Evolutionary conservation across 805 yeast species (phyloP).

Genomic region (Candida nitratophila): DNA sequence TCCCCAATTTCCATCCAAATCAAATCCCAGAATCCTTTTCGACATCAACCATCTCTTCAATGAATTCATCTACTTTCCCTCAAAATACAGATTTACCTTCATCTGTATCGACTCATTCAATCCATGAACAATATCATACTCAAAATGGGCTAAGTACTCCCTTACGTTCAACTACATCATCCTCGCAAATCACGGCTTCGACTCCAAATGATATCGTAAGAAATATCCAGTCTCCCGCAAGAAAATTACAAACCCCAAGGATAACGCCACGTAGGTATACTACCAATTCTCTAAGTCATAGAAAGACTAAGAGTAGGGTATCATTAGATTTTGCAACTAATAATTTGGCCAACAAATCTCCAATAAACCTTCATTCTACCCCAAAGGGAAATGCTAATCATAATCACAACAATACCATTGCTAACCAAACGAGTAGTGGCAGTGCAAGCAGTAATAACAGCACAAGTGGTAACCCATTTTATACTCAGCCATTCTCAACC

Average conservation of each 20-base stretch:
- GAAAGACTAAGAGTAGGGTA: constrained; percentile 15
- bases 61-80: constrained; percentile 14
- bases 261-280: constrained; percentile 16
- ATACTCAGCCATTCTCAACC: constrained; percentile 35
- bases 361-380: constrained; percentile 1
- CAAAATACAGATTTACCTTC: constrained; percentile 5
- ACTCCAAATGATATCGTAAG: constrained; percentile 14
- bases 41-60: constrained; percentile 26
- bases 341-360: background rate
- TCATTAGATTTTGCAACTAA: constrained; percentile 2
- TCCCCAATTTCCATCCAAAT: background rate
- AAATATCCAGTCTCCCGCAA: background rate
- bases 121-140: background rate
- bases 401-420: too few species aligned
- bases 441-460: constrained; percentile 11
- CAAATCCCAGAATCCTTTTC: constrained; percentile 22
- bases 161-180: background rate
- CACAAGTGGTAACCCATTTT: constrained; percentile 38
- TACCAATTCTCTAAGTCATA: constrained; percentile 8
- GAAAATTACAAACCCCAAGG: constrained; percentile 1
- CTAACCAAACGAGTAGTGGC: background rate
- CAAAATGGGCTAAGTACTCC: background rate
- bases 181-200: constrained; percentile 3
- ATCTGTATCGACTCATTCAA: constrained; percentile 13
- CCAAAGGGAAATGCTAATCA: constrained; percentile 1